Base-by-base conservation (phyloP, 495 filamentous ascomycete genomes). In the Podospora conica region DNA sequence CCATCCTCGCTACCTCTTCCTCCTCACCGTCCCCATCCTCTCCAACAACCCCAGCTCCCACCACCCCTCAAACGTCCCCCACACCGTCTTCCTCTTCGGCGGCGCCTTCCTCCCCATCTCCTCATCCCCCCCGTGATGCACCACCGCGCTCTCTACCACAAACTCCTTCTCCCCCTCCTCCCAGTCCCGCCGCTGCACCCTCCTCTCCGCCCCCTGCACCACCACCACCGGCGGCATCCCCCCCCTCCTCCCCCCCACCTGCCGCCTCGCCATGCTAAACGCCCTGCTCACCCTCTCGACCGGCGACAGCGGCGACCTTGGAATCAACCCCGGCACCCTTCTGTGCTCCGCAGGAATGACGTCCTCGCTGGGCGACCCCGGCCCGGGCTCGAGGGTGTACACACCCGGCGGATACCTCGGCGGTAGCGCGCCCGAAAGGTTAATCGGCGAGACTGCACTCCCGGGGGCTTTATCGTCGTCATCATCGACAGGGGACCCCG, bases 31-130 rank as follows among this genome's bases (percentile, higher is more conserved):
- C 11, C 65, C 65, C 72, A 76, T 74, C 62, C 74, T 73, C 68
- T 74, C 74, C 40, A 82, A 40, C 58, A 82, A 59, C n/a, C 77
- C 77, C 68, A 82, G 61, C 66, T 82, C 80, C 80, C 80, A 82
- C 80, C 80, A 82, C 20, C 80, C 80, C 10, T 82, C 78, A 29
- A 80, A 70, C 28, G 78, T 61, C 11, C 71, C 73, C 68, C 75
- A 74, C 54, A 80, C 66, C 9, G 77, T 81, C 73, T 68, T 79
- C 53, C 79, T 64, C 63, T 66, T 71, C 56, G 75, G 69, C 66
- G 73, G 76, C 27, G 25, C 40, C 58, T 61, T 60, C 58, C 27
- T 58, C 54, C 10, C 53, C 20, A 18, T 22, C 33, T 71, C 15
- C 24, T 53, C 10, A 71, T 20, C 27, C 6, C 56, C 6, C 69